A percentile compares a stretch with the other conserved stretches of the same genome.
Evolutionary conservation across 2,329 filamentous ascomycete genomes (phyloP).

Genomic region (Xylaria sp.): DNA sequence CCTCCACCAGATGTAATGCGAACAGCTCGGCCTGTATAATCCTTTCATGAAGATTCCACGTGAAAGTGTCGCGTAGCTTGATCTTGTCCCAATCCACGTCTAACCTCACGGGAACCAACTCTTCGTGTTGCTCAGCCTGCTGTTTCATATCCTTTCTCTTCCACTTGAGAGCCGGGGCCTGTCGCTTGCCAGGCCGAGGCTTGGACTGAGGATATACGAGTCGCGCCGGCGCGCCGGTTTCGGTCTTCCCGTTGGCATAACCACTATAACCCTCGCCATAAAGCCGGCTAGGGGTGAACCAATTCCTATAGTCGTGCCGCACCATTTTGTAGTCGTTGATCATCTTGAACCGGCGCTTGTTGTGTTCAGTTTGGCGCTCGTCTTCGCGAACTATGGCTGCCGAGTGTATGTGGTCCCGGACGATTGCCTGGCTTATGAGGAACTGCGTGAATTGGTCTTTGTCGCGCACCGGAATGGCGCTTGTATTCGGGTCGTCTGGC

Average conservation of each 20-base stretch:
- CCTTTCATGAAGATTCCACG: slow-evolving; percentile 96
- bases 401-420: slow-evolving; percentile 57
- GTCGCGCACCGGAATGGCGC: slow-evolving; percentile 47
- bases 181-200: slow-evolving; percentile 74
- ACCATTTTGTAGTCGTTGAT: slow-evolving; percentile 70
- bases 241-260: slow-evolving; percentile 85
- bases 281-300: slow-evolving; percentile 59
- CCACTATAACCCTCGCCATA: slow-evolving; percentile 82
- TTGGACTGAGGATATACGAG: slow-evolving; percentile 81
- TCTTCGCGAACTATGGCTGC: slow-evolving; percentile 55
- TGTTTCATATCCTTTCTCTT: slow-evolving; percentile 77
- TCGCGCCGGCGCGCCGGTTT: slow-evolving; percentile 65
- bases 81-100: slow-evolving; percentile 97
- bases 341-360: slow-evolving; percentile 67
- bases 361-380: slow-evolving; percentile 57
- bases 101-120: slow-evolving; percentile 85
- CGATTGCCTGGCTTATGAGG: slow-evolving; percentile 57
- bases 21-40: slow-evolving; percentile 80
- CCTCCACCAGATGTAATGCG: slow-evolving; percentile 86
- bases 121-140: slow-evolving; percentile 89
- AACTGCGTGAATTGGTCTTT: slow-evolving; percentile 59
- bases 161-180: slow-evolving; percentile 72
- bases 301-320: slow-evolving; percentile 56
- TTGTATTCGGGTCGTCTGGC: slow-evolving; percentile 36
- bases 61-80: slow-evolving; percentile 94